Conservation (phyloP, 345 rosid genomes). For the Luvunga scandens region DNA sequence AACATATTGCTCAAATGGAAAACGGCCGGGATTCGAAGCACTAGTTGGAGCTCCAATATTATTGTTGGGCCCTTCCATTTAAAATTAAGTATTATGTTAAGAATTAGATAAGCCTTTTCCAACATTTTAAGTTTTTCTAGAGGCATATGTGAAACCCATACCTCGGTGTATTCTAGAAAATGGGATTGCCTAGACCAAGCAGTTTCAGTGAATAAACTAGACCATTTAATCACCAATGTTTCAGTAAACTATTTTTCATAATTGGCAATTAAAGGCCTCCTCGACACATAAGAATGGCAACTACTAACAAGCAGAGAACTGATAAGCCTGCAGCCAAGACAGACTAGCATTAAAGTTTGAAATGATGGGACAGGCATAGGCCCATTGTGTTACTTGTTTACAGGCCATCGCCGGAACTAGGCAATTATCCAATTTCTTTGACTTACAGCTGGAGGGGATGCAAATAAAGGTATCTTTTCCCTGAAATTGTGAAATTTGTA, state of each 20-base stretch:
- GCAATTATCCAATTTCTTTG: not conserved
- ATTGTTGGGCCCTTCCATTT: not conserved
- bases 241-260: not conserved
- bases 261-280: not conserved
- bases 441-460: not conserved
- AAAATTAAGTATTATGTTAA: not conserved
- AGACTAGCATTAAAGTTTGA: not conserved
- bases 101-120: not conserved
- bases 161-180: not conserved
- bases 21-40: no score
- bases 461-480: not conserved
- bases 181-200: not conserved
- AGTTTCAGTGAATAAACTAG: not conserved
- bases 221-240: not conserved
- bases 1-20: not conserved
- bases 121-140: not conserved
- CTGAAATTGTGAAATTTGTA: not conserved
- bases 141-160: not conserved
- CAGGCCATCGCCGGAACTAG: not conserved
- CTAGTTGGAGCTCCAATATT: not conserved
- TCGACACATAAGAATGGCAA: not conserved
- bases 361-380: not conserved
- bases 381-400: not conserved
- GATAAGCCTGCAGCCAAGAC: not conserved
- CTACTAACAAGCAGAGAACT: not conserved